These are phyloP conservation scores for Talinum fruticosum DNA, from an alignment of 148 eudicot genomes.

Conservation along the genomic window DNA sequence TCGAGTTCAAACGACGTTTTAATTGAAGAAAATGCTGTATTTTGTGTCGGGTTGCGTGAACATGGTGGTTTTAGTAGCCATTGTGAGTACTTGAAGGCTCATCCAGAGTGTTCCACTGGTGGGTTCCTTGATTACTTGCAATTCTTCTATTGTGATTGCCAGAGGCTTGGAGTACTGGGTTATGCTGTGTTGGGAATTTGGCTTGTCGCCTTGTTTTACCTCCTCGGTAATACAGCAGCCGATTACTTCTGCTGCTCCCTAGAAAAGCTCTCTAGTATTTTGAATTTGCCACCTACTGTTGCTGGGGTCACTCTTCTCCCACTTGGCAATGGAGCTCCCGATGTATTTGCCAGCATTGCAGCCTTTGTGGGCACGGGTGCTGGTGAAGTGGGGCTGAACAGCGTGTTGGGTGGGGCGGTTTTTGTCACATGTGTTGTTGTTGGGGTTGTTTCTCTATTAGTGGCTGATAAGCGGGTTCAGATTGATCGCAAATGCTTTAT, in stretches of 20 bases:
- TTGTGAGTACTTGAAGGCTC: constrained; percentile 76
- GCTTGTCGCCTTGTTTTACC: constrained; percentile 83
- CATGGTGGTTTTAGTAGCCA: constrained; percentile 46
- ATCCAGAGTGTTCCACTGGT: constrained; percentile 64
- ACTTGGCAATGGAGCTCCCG: constrained; percentile 95
- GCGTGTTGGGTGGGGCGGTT: constrained; percentile 93
- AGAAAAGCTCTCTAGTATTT: constrained; percentile 69
- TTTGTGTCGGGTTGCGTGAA: constrained; percentile 52
- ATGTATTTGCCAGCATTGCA: constrained; percentile 96
- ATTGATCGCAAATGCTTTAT: constrained; percentile 79
- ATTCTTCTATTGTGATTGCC: constrained; percentile 76
- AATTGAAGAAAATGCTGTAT: constrained; percentile 29
- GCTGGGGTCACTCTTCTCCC: constrained; percentile 96
- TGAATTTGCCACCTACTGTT: constrained; percentile 83
- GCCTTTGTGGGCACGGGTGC: constrained; percentile 78
- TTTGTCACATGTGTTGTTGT: constrained; percentile 85
- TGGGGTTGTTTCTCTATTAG: constrained; percentile 69
- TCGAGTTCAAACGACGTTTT: constrained; percentile 27
- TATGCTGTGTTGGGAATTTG: constrained; percentile 60
- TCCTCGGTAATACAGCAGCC: constrained; percentile 91
- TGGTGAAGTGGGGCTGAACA: constrained; percentile 85
- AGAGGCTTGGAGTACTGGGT: constrained; percentile 44
- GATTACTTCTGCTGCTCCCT: constrained; percentile 94
- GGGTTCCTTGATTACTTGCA: constrained; percentile 72
- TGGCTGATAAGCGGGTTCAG: constrained; percentile 59